Conservation (phyloP, 2,329 filamentous ascomycete genomes). For the Sclerotinia subarctica region DNA sequence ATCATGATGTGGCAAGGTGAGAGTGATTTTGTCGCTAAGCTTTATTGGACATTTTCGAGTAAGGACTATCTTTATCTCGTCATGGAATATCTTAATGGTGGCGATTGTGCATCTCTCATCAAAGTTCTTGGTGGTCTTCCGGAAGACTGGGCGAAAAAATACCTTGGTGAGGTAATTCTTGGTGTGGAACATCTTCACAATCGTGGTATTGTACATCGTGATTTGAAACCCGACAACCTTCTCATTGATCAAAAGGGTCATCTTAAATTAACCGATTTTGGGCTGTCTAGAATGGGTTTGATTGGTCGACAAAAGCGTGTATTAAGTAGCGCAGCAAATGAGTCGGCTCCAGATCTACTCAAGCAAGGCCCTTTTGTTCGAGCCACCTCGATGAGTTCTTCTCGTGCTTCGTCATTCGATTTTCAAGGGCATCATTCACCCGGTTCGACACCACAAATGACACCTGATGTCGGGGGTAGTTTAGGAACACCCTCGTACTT, state of each 20-base stretch:
- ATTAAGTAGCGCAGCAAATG: constrained; percentile 70
- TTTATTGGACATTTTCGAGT: constrained; percentile 99
- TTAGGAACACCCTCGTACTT: constrained; percentile 92
- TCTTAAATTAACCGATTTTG: constrained; percentile 95
- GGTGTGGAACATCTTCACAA: constrained; percentile 95
- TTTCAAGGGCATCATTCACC: constrained; percentile 78
- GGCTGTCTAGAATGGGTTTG: constrained; percentile 92
- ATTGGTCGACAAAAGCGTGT: constrained; percentile 95
- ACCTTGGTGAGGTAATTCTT: constrained; percentile 92
- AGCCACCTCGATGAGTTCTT: constrained; percentile 81
- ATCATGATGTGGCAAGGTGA: constrained; percentile 99
- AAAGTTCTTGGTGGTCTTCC: constrained; percentile 88
- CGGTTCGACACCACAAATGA: constrained; percentile 79
- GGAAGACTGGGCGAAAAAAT: constrained; percentile 98
- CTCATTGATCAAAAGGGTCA: constrained; percentile 96
- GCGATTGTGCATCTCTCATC: constrained; percentile 93
- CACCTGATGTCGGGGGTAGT: constrained; percentile 65
- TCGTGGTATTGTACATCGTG: constrained; percentile 91
- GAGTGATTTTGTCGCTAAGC: constrained; percentile 97
- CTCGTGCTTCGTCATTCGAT: constrained; percentile 90
- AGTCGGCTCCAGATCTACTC: constrained; percentile 86
- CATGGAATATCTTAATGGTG: constrained; percentile 98
- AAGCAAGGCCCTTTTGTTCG: constrained; percentile 90
- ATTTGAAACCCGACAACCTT: constrained; percentile 94
- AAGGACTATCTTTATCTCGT: constrained; percentile 98